phyloP scores from a whole-genome alignment of 2,329 filamentous ascomycete species.

The Lasiodiplodia theobromae region DNA sequence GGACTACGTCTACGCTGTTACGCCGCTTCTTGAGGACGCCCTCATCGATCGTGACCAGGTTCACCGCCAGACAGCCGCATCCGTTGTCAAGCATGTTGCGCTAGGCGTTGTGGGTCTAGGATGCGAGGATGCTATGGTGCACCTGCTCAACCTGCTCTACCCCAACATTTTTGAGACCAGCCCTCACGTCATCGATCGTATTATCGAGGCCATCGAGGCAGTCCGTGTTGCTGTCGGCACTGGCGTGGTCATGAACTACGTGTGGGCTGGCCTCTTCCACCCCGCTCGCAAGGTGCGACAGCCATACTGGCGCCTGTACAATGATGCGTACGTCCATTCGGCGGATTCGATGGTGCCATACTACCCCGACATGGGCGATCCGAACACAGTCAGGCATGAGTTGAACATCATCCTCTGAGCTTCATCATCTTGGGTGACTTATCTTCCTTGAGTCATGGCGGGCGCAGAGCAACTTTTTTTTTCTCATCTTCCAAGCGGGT shows the following conservation, averaged over 20 bases:
- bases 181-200: slow-evolving; percentile 96
- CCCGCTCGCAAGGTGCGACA: slow-evolving; percentile 91
- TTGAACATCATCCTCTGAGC: slow-evolving; percentile 79
- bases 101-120: slow-evolving; percentile 96
- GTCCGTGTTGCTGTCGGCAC: slow-evolving; percentile 93
- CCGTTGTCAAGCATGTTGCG: slow-evolving; percentile 96
- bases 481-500: background rate
- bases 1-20: slow-evolving; percentile 98
- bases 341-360: slow-evolving; percentile 97
- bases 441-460: background rate
- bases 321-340: slow-evolving; percentile 91
- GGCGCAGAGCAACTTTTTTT: background rate
- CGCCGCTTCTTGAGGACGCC: slow-evolving; percentile 92
- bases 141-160: slow-evolving; percentile 93
- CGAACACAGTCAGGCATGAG: slow-evolving; percentile 79
- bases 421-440: background rate
- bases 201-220: slow-evolving; percentile 96
- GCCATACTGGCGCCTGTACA: slow-evolving; percentile 97
- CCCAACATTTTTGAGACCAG: slow-evolving; percentile 98
- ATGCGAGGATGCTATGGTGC: slow-evolving; percentile 98
- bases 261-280: slow-evolving; percentile 97
- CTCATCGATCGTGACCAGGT: slow-evolving; percentile 98
- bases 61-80: slow-evolving; percentile 93
- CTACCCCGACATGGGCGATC: slow-evolving; percentile 86
- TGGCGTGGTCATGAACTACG: slow-evolving; percentile 94